phyloP scores from a whole-genome alignment of 2,329 filamentous ascomycete species.

The Exutisphaerella laricina region DNA sequence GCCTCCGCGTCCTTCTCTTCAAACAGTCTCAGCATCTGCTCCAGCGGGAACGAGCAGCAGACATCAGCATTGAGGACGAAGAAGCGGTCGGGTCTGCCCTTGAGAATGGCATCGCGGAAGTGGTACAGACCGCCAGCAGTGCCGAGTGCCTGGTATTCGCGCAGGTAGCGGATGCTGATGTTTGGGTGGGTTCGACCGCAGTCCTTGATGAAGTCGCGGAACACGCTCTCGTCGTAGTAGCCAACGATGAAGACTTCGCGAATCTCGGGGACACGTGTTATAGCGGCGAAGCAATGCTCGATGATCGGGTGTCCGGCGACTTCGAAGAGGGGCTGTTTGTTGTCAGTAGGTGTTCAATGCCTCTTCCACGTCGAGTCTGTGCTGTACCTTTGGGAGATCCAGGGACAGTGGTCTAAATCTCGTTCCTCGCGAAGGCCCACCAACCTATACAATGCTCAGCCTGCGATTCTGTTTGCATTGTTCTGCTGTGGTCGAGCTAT shows the following conservation, averaged over 20 bases:
- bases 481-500: slow-evolving; percentile 23
- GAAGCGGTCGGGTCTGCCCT: slow-evolving; percentile 87
- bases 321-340: slow-evolving; percentile 80
- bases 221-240: slow-evolving; percentile 96
- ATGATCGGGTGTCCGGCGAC: slow-evolving; percentile 98
- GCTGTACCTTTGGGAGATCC: slow-evolving; percentile 81
- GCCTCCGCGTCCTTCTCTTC: slow-evolving; percentile 95
- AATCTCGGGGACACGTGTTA: slow-evolving; percentile 85
- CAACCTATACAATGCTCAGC: slow-evolving; percentile 49
- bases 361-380: not conserved
- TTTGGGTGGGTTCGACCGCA: slow-evolving; percentile 76
- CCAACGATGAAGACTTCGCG: slow-evolving; percentile 97
- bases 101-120: slow-evolving; percentile 97
- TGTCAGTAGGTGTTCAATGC: not conserved
- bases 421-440: slow-evolving; percentile 90
- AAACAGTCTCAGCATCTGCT: slow-evolving; percentile 91
- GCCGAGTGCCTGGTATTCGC: slow-evolving; percentile 93
- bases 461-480: not conserved
- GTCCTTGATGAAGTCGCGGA: slow-evolving; percentile 97
- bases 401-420: slow-evolving; percentile 89
- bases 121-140: slow-evolving; percentile 97
- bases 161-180: slow-evolving; percentile 87
- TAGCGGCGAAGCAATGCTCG: slow-evolving; percentile 90
- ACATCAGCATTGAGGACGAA: slow-evolving; percentile 98
- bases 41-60: slow-evolving; percentile 95